A percentile compares a stretch with the other conserved stretches of the same genome.
These are phyloP conservation scores for Tetraselmis chui DNA, from an alignment of 139 green algal genomes.

Conservation along the genomic window DNA sequence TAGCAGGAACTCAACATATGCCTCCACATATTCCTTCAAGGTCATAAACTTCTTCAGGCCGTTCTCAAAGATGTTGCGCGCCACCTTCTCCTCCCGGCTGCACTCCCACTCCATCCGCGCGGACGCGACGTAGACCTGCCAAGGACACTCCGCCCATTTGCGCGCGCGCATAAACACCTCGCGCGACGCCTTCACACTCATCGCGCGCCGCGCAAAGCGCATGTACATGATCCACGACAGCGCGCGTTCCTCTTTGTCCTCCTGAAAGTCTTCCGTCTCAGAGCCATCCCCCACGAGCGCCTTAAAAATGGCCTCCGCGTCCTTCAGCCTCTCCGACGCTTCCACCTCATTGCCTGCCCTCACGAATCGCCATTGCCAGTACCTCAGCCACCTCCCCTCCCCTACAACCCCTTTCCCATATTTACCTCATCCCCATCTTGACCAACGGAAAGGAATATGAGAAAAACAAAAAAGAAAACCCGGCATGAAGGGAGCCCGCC, in stretches of 20 bases:
- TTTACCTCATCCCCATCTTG: background rate
- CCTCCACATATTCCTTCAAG: conserved; percentile 61
- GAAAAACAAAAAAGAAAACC: no score
- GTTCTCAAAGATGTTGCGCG: conserved; percentile 89
- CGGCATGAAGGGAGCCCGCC: no score
- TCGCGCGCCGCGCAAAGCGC: conserved; percentile 55
- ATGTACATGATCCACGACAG: conserved; percentile 84
- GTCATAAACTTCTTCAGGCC: conserved; percentile 63
- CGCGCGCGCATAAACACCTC: conserved; percentile 75
- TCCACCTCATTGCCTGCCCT: conserved; percentile 1
- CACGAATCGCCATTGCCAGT: no score
- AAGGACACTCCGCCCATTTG: conserved; percentile 53
- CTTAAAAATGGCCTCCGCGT: conserved; percentile 7
- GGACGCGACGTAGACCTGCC: conserved; percentile 77
- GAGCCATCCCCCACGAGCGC: background rate
- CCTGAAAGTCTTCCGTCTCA: conserved; percentile 12
- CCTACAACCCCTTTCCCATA: background rate
- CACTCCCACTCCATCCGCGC: conserved; percentile 76
- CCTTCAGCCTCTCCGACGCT: background rate
- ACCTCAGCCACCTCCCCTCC: no score
- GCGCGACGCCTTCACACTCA: conserved; percentile 47
- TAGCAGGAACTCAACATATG: conserved; percentile 57
- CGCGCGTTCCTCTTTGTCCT: conserved; percentile 42
- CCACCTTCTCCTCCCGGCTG: conserved; percentile 53
- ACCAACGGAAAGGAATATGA: background rate